These are phyloP conservation scores for Giardia duodenalis DNA, from an alignment of 208 protist species.

Conservation along the genomic window DNA sequence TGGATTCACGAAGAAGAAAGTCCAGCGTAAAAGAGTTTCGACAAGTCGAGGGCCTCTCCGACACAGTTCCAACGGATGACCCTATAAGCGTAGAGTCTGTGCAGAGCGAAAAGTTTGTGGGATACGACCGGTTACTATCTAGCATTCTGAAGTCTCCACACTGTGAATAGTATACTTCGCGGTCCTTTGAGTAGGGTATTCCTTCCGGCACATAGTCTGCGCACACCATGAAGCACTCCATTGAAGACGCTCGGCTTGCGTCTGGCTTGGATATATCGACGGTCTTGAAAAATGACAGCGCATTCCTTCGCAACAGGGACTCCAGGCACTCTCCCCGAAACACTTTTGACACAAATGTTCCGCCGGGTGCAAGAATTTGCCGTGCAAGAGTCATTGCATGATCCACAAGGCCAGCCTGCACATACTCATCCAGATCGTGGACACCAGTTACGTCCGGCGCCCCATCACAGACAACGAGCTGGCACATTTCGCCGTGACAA, in stretches of 20 bases:
- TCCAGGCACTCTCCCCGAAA: conserved; percentile 33
- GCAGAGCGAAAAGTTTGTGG: background rate
- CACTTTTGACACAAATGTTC: conserved; percentile 61
- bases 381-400: conserved; percentile 26
- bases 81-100: no score
- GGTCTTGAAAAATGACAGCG: background rate
- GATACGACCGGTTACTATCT: background rate
- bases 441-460: conserved; percentile 46
- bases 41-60: no score
- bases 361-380: conserved; percentile 67
- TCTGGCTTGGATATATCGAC: background rate
- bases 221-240: conserved; percentile 77
- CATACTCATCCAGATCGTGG: conserved; percentile 44
- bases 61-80: no score
- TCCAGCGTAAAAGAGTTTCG: no score
- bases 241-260: background rate
- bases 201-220: background rate
- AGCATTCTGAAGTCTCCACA: background rate
- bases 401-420: conserved; percentile 39
- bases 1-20: no score
- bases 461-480: conserved; percentile 41
- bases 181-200: background rate
- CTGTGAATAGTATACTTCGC: background rate
- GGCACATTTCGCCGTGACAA: background rate
- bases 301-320: background rate